phyloP scores from a whole-genome alignment of 208 protist genomes.

The Naegleria lovaniensis region DNA sequence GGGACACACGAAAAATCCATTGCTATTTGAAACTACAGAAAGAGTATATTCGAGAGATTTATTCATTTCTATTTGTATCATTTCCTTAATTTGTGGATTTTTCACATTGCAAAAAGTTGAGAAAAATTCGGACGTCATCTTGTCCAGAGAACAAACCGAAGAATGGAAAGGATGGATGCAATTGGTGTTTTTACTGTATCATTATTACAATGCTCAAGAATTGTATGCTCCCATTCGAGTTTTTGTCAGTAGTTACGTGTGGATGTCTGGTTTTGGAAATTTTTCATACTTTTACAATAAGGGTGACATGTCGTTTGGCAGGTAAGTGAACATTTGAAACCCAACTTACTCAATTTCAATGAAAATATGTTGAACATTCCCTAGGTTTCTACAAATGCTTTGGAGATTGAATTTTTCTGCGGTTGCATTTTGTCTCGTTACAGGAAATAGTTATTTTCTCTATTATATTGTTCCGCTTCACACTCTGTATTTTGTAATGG shows the following conservation, averaged over 20 bases:
- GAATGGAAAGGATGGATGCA: slow-evolving; percentile 84
- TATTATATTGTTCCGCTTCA: slow-evolving; percentile 82
- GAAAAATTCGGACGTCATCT: slow-evolving; percentile 37
- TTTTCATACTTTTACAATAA: slow-evolving; percentile 71
- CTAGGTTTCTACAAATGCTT: slow-evolving; percentile 53
- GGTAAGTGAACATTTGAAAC: too few species aligned
- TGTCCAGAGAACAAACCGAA: slow-evolving; percentile 67
- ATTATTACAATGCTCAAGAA: slow-evolving; percentile 67
- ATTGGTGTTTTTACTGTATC: slow-evolving; percentile 71
- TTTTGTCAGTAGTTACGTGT: slow-evolving; percentile 76
- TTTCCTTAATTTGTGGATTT: background rate
- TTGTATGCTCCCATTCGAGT: slow-evolving; percentile 70
- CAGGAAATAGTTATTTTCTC: slow-evolving; percentile 69
- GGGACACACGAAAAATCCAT: background rate
- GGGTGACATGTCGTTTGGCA: slow-evolving; percentile 54
- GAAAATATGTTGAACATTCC: too few species aligned
- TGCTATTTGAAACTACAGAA: background rate
- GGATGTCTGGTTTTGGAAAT: slow-evolving; percentile 79
- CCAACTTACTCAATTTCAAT: too few species aligned
- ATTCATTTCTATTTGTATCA: background rate
- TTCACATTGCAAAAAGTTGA: background rate
- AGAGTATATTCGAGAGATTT: background rate
- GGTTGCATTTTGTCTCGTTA: slow-evolving; percentile 50
- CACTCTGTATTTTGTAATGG: slow-evolving; percentile 66
- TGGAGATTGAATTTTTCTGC: slow-evolving; percentile 75